phyloP scores from a whole-genome alignment of 805 yeast species.

The Peterozyma xylosa region DNA sequence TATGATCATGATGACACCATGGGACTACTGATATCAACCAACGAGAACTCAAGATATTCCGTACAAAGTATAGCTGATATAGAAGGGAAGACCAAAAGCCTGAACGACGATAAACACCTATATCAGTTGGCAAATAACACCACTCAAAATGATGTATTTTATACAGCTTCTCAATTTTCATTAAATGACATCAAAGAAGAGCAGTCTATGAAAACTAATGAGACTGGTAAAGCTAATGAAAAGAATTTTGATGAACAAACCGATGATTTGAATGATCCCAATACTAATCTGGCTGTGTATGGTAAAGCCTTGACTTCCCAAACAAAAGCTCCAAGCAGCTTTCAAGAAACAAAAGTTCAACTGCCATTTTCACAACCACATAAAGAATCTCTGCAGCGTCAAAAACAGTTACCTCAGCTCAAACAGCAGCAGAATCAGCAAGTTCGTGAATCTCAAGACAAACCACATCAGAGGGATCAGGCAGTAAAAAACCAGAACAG shows the following conservation, averaged over 20 bases:
- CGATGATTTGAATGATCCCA: not conserved
- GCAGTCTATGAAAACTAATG: too few relatives aligned
- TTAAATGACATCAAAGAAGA: conserved; percentile 8
- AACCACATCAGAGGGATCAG: conserved; percentile 1
- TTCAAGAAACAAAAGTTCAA: too few relatives aligned
- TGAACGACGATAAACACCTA: conserved; percentile 10
- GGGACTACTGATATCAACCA: too few relatives aligned
- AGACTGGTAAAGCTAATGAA: not conserved
- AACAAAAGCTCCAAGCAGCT: too few relatives aligned
- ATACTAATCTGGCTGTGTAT: not conserved
- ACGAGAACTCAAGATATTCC: too few relatives aligned
- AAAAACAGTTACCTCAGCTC: not conserved
- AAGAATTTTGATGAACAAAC: not conserved
- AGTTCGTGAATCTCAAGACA: not conserved
- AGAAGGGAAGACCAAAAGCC: too few relatives aligned
- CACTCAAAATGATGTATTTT: conserved; percentile 24
- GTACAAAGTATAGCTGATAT: too few relatives aligned
- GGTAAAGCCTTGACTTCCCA: not conserved
- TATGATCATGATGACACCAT: too few relatives aligned
- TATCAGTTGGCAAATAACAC: conserved; percentile 18
- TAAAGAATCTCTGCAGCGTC: not conserved
- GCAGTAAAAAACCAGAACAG: not conserved
- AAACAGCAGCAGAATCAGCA: not conserved
- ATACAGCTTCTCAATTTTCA: conserved; percentile 30
- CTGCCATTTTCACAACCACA: too few relatives aligned